Evolutionary conservation across 2,329 filamentous ascomycete species (phyloP).

Genomic region (Exophiala spinifera): DNA sequence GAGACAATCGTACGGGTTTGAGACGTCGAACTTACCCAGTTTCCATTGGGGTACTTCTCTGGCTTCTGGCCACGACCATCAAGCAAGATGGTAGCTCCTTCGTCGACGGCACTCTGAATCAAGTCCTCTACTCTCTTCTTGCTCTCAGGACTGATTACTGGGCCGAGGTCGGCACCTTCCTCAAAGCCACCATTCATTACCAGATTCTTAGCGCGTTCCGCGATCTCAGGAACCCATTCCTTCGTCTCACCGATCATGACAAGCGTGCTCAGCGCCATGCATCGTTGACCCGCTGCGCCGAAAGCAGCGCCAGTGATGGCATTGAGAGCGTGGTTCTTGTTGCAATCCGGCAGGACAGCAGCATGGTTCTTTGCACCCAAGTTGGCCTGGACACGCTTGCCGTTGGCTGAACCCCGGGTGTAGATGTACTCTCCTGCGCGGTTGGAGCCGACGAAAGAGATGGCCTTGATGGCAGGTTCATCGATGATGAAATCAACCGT

Average conservation of each 20-base stretch:
- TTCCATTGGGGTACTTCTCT: slow-evolving; percentile 63
- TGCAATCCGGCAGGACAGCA: slow-evolving; percentile 63
- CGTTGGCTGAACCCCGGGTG: slow-evolving; percentile 63
- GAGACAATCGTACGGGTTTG: not conserved
- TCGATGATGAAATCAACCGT: slow-evolving; percentile 69
- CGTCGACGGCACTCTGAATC: slow-evolving; percentile 59
- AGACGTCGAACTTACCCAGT: slow-evolving; percentile 53
- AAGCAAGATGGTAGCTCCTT: slow-evolving; percentile 62
- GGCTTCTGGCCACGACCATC: slow-evolving; percentile 61
- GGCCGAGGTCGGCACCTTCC: slow-evolving; percentile 61
- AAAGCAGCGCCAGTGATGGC: slow-evolving; percentile 66
- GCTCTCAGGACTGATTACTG: slow-evolving; percentile 61
- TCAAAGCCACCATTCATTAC: slow-evolving; percentile 63
- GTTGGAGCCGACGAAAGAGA: slow-evolving; percentile 67
- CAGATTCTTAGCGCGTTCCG: slow-evolving; percentile 58
- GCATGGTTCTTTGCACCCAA: slow-evolving; percentile 69
- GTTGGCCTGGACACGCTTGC: slow-evolving; percentile 68
- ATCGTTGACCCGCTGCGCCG: slow-evolving; percentile 66
- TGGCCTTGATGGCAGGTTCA: slow-evolving; percentile 65
- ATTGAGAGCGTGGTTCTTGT: slow-evolving; percentile 66
- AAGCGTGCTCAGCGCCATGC: slow-evolving; percentile 65
- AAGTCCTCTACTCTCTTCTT: slow-evolving; percentile 62
- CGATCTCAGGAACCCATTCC: slow-evolving; percentile 63
- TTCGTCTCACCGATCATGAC: slow-evolving; percentile 65
- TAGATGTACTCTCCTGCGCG: slow-evolving; percentile 68